Evolutionary conservation across 371 early-diverging fungal species (phyloP).

Genomic region (Mortierella sp.): DNA sequence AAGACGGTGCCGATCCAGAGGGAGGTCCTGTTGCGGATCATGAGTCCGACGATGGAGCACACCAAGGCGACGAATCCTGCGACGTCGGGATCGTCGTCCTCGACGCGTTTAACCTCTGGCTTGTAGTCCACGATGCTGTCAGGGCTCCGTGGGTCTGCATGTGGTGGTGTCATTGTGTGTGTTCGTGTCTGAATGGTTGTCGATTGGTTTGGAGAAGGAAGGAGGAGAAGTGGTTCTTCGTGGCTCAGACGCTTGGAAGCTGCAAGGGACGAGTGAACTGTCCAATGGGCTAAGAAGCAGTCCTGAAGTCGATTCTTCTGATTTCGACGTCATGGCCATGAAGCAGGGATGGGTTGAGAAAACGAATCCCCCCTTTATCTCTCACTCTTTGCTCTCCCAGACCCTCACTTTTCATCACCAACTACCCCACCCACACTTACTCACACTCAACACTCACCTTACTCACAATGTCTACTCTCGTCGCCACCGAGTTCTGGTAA

Average conservation of each 20-base stretch:
- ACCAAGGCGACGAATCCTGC: conserved; percentile 51
- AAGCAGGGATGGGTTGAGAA: neutral
- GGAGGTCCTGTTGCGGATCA: conserved; percentile 48
- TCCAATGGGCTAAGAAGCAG: neutral
- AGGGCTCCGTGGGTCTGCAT: conserved; percentile 39
- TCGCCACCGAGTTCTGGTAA: conserved; percentile 50
- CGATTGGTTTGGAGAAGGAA: neutral
- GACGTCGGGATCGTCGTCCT: conserved; percentile 56
- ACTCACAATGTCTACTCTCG: conserved; percentile 23
- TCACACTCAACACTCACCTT: neutral
- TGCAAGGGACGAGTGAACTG: too few species aligned
- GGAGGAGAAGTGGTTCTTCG: neutral
- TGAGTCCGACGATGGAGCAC: conserved; percentile 43
- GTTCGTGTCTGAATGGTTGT: neutral
- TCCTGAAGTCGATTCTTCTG: neutral
- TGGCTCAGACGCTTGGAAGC: neutral
- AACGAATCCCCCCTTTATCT: neutral
- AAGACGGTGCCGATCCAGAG: conserved; percentile 53
- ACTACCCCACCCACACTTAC: neutral
- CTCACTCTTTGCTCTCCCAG: neutral
- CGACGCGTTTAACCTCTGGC: conserved; percentile 50
- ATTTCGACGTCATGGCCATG: conserved; percentile 5
- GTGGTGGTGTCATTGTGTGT: conserved; percentile 3
- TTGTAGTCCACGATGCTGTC: conserved; percentile 52
- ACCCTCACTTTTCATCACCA: neutral